Evolutionary conservation across 2,329 filamentous ascomycete species (phyloP).

Genomic region (Myriangium duriaei): DNA sequence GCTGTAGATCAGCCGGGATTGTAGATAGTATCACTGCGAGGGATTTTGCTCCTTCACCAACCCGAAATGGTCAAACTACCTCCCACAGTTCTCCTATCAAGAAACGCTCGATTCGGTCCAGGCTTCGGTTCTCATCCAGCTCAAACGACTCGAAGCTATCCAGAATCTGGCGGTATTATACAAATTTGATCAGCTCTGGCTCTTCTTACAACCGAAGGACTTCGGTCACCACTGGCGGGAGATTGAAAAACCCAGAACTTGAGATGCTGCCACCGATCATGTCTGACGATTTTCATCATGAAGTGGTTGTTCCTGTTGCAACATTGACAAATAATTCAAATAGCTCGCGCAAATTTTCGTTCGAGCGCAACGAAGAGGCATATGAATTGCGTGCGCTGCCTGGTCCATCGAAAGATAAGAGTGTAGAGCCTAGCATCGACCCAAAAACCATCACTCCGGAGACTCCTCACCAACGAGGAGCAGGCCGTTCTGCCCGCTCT

Average conservation of each 20-base stretch:
- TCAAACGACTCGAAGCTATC: constrained; percentile 6
- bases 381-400: no score
- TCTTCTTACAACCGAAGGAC: constrained; percentile 34
- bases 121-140: background rate
- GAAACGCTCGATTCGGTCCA: constrained; percentile 1
- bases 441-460: no score
- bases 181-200: constrained; percentile 30
- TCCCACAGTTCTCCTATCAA: no score
- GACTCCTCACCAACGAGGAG: no score
- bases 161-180: constrained; percentile 25
- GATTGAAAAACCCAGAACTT: constrained; percentile 34
- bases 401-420: no score
- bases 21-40: constrained; percentile 28
- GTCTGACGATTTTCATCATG: constrained; percentile 11
- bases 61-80: no score
- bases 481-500: no score
- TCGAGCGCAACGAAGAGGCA: no score
- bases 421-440: no score
- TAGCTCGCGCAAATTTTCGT: no score
- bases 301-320: no score
- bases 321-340: no score
- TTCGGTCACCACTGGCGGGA: constrained; percentile 29
- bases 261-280: constrained; percentile 31
- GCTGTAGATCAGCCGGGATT: constrained; percentile 27
- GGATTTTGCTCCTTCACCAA: constrained; percentile 35